A percentile compares a stretch with the other conserved stretches of the same genome.
phyloP scores from a whole-genome alignment of 306 rosid genomes.

The Datisca glomerata region DNA sequence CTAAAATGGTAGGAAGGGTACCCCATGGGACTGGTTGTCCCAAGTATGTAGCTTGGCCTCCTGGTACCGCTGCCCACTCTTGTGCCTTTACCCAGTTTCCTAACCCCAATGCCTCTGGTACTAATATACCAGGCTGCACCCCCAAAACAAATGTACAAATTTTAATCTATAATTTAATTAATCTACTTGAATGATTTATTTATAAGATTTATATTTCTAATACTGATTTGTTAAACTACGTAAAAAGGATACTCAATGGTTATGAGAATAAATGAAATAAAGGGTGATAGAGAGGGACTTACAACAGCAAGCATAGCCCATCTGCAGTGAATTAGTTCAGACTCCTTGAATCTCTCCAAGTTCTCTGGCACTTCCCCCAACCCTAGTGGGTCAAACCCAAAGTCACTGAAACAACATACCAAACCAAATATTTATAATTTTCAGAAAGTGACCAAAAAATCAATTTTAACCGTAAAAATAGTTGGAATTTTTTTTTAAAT shows the following conservation, averaged over 20 bases:
- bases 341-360: conserved; percentile 93
- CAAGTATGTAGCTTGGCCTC: conserved; percentile 92
- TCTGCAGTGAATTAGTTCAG: conserved; percentile 98
- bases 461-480: not conserved
- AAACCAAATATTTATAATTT: not conserved
- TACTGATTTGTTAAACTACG: no score
- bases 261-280: no score
- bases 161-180: no score
- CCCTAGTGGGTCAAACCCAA: conserved; percentile 79
- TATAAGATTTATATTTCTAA: no score
- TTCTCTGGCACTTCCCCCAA: conserved; percentile 94
- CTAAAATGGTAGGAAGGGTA: conserved; percentile 81
- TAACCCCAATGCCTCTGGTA: conserved; percentile 94
- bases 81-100: conserved; percentile 99
- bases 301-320: conserved; percentile 99
- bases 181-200: no score
- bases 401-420: conserved; percentile 48
- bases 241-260: no score
- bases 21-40: conserved; percentile 99
- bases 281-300: conserved; percentile 36
- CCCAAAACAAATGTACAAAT: no score
- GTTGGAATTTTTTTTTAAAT: no score
- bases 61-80: conserved; percentile 92
- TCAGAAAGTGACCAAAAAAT: conserved; percentile 8
- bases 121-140: conserved; percentile 89